Conservation (phyloP, 2,329 filamentous ascomycete genomes). For the Aciculosporium take region DNA sequence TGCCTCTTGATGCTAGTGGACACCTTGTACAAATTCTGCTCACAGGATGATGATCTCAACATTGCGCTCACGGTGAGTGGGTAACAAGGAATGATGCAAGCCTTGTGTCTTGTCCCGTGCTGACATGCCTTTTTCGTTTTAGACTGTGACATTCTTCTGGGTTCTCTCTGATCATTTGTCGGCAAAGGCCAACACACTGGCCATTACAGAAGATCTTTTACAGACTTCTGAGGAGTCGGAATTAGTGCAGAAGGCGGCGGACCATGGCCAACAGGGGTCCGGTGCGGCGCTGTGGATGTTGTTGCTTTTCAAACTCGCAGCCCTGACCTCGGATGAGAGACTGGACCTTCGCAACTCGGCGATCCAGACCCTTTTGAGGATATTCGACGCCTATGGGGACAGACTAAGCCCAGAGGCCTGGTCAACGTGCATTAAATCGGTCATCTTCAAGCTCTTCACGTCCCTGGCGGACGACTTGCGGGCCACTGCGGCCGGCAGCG, state of each 20-base stretch:
- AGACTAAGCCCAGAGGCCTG: conserved; percentile 65
- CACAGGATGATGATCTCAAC: conserved; percentile 83
- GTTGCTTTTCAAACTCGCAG: conserved; percentile 54
- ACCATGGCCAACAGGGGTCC: conserved; percentile 44
- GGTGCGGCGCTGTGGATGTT: conserved; percentile 67
- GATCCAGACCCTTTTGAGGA: conserved; percentile 78
- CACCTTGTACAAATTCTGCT: conserved; percentile 78
- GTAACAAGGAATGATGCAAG: not conserved
- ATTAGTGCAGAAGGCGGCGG: conserved; percentile 42
- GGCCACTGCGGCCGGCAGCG: conserved; percentile 21
- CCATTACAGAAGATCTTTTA: conserved; percentile 43
- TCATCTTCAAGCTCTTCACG: conserved; percentile 65
- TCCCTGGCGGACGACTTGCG: conserved; percentile 48
- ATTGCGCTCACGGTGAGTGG: conserved; percentile 70
- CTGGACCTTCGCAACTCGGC: conserved; percentile 73
- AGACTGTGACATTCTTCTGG: conserved; percentile 93
- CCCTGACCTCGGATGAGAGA: conserved; percentile 56
- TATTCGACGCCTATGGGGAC: conserved; percentile 83
- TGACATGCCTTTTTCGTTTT: conserved; percentile 1
- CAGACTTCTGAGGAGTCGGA: conserved; percentile 35
- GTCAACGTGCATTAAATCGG: conserved; percentile 67
- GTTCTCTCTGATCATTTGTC: conserved; percentile 81
- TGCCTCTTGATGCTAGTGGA: conserved; percentile 71
- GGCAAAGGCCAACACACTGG: conserved; percentile 40
- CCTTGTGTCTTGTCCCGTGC: not conserved